Evolutionary conservation across 1,139 yeast genomes (phyloP), one percentile per base, ranked within the genome.

Genomic region (Pichia sorboxylosa): DNA sequence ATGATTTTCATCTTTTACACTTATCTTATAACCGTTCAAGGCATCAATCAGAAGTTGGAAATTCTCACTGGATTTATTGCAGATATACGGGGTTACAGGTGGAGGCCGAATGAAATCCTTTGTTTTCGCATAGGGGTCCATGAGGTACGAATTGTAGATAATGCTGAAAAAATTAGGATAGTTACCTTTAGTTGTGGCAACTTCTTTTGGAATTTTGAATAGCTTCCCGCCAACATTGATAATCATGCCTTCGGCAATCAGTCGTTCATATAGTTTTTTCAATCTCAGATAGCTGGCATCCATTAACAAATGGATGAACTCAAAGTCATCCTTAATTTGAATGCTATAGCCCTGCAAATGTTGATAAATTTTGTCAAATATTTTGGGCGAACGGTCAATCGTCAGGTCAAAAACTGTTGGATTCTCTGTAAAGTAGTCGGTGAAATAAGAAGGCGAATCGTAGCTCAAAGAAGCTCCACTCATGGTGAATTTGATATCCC

Each of bases 381-480:
- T 68, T 4, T 53, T 59, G 0, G 93, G 80, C n/a, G 78, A 75
- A 28, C 95, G 58, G 53, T 85, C 96, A 31, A 85, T 71, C n/a
- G 83, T 52, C 0, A 65, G 61, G 28, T 68, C 69, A 16, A 59
- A 63, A 15, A 48, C 51, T 43, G 64, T 65, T 3, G 45, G 61
- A 23, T 51, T 48, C 13, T 53, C 45, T 2, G 37, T 31, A 42
- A 73, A 73, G 51, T 53, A 73, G 15, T 57, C 50, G 13, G 80
- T 71, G 51, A 73, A 73, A 47, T 71, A 72, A 2, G 79, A 72
- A 3, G 81, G 80, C 0, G 70, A 76, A 55, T 84, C 96, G 1
- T 83, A 81, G 17, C 87, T 79, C 27, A 85, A 55, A 5, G 94
- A 83, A 1, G 90, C 85, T 1, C 95, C 96, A 49, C 90, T 77